Percentiles rank a stretch among this genome's conserved stretches.
Conservation (phyloP, 257 asterid species). For the Galeopsis tetrahit region DNA sequence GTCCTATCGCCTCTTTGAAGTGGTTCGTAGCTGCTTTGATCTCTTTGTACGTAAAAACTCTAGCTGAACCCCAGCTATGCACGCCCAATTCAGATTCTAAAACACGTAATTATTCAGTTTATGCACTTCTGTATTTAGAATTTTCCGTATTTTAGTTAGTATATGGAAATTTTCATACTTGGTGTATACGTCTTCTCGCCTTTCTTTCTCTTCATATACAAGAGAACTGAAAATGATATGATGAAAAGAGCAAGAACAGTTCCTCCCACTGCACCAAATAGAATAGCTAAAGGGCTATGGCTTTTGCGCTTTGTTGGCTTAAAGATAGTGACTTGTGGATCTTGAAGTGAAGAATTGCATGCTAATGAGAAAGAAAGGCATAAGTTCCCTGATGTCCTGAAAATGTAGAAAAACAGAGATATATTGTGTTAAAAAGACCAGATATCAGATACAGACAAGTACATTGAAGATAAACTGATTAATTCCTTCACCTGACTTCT, state of each 20-base stretch:
- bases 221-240: constrained; percentile 53
- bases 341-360: constrained; percentile 67
- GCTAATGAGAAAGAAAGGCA: constrained; percentile 77
- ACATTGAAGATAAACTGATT: not conserved
- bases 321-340: constrained; percentile 77
- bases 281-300: constrained; percentile 51
- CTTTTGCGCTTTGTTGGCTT: constrained; percentile 59
- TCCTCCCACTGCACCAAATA: constrained; percentile 68
- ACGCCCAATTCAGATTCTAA: constrained; percentile 54
- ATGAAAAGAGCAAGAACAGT: constrained; percentile 51
- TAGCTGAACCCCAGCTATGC: constrained; percentile 68
- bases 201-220: constrained; percentile 59
- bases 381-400: constrained; percentile 82
- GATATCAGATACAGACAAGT: constrained; percentile 16
- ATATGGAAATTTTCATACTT: constrained; percentile 47
- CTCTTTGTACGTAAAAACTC: constrained; percentile 73
- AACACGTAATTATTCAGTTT: constrained; percentile 8
- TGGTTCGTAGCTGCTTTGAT: constrained; percentile 79
- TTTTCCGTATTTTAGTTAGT: not conserved
- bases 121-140: not conserved
- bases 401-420: not conserved
- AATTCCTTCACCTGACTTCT: constrained; percentile 63
- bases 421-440: constrained; percentile 3
- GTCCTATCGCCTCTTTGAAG: constrained; percentile 80
- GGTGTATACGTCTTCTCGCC: constrained; percentile 39